Conservation (phyloP, 495 filamentous ascomycete genomes). For the Parachaetomium inaequale region DNA sequence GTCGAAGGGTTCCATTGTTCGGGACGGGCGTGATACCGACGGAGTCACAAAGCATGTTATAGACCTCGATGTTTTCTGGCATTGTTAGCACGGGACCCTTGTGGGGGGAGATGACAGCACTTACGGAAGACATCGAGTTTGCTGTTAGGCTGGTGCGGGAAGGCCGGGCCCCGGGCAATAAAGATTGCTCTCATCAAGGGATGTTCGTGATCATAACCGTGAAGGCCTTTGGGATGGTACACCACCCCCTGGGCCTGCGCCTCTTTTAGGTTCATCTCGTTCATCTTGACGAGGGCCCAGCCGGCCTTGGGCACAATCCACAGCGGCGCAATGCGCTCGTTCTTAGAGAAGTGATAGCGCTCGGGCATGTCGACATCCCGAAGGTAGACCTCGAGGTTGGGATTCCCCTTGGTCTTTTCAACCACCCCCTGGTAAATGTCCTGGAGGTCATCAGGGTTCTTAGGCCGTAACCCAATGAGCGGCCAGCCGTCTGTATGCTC, state of each 20-base stretch:
- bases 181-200: conserved; percentile 93
- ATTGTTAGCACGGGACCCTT: conserved; percentile 2
- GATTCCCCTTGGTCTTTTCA: conserved; percentile 51
- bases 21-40: conserved; percentile 62
- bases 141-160: conserved; percentile 79
- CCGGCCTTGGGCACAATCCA: conserved; percentile 90
- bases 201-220: conserved; percentile 88
- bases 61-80: conserved; percentile 91
- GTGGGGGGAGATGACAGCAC: conserved; percentile 31
- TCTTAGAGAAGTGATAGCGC: conserved; percentile 80
- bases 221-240: conserved; percentile 75
- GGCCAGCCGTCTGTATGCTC: conserved; percentile 95
- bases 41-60: conserved; percentile 88
- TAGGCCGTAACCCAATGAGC: conserved; percentile 78
- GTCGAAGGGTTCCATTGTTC: conserved; percentile 84
- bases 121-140: conserved; percentile 78
- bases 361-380: conserved; percentile 78
- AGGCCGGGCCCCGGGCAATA: conserved; percentile 80
- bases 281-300: conserved; percentile 79
- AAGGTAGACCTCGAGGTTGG: conserved; percentile 79
- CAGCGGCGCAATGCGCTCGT: conserved; percentile 82
- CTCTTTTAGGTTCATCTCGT: conserved; percentile 68
- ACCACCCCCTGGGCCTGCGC: conserved; percentile 55
- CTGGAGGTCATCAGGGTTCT: conserved; percentile 56
- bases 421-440: conserved; percentile 49